Percentiles rank a stretch among this genome's conserved stretches.
Evolutionary conservation across 306 rosid species (phyloP).

Genomic region (Dryas drummondii): DNA sequence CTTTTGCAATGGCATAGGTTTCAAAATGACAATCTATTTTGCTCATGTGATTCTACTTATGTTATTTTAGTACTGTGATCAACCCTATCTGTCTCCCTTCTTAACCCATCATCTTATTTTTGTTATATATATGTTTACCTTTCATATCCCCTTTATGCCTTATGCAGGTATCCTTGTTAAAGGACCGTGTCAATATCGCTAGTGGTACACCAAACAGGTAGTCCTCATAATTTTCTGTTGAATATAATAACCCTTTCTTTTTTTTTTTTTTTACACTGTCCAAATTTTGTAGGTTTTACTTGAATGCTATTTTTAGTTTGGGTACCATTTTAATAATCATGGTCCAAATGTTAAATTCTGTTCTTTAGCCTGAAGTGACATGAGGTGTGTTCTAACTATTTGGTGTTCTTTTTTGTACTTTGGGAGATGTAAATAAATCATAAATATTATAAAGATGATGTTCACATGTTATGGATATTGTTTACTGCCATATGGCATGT

Average conservation of each 20-base stretch:
- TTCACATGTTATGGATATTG: background rate
- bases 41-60: background rate
- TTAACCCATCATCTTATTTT: slow-evolving; percentile 7
- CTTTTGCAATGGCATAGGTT: background rate
- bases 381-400: background rate
- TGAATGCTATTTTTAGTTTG: background rate
- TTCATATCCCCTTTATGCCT: slow-evolving; percentile 8
- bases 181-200: slow-evolving; percentile 81
- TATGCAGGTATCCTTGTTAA: slow-evolving; percentile 68
- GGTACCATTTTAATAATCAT: background rate
- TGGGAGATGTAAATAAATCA: background rate
- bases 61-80: background rate
- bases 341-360: background rate
- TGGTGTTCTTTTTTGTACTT: background rate
- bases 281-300: background rate
- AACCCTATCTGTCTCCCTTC: background rate
- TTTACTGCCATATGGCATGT: background rate
- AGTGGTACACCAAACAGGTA: slow-evolving; percentile 99
- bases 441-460: background rate
- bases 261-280: no score
- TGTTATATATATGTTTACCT: background rate
- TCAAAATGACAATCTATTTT: background rate
- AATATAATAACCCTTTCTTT: background rate
- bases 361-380: background rate
- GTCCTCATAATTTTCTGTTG: background rate